phyloP scores from a whole-genome alignment of 2,329 filamentous ascomycete species.

The Lasiodiplodia theobromae region DNA sequence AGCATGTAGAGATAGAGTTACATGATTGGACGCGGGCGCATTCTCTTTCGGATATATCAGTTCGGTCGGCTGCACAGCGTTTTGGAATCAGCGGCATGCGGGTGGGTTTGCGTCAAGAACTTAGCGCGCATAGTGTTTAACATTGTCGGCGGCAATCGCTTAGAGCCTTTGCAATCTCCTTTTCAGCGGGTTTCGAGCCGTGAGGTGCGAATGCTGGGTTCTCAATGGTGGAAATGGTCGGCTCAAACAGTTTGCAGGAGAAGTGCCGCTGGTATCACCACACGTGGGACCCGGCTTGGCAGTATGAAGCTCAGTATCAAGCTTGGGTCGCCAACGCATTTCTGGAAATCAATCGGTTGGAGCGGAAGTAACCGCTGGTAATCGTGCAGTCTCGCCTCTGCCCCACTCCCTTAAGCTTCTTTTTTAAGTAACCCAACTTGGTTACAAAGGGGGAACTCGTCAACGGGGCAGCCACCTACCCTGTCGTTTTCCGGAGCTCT shows the following conservation, averaged over 20 bases:
- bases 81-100: slow-evolving; percentile 18
- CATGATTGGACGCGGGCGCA: slow-evolving; percentile 15
- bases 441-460: neutral
- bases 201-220: neutral
- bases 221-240: slow-evolving; percentile 15
- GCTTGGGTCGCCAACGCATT: slow-evolving; percentile 6
- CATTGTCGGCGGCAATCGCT: neutral
- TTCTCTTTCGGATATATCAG: slow-evolving; percentile 16
- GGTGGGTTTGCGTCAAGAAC: slow-evolving; percentile 11
- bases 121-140: slow-evolving; percentile 16
- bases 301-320: slow-evolving; percentile 23
- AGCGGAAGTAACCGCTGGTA: slow-evolving; percentile 19
- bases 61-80: slow-evolving; percentile 19
- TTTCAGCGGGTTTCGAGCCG: neutral
- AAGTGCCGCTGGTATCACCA: neutral
- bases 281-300: slow-evolving; percentile 12
- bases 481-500: too few relatives aligned
- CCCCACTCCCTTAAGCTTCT: slow-evolving; percentile 11
- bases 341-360: slow-evolving; percentile 22
- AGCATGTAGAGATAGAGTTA: slow-evolving; percentile 21
- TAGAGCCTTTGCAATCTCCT: slow-evolving; percentile 14
- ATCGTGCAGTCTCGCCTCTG: slow-evolving; percentile 5
- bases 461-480: too few relatives aligned
- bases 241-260: neutral
- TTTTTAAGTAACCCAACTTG: neutral